Evolutionary conservation across 177 flowering plant genomes (phyloP).

Genomic region (Vitis hybrid): DNA sequence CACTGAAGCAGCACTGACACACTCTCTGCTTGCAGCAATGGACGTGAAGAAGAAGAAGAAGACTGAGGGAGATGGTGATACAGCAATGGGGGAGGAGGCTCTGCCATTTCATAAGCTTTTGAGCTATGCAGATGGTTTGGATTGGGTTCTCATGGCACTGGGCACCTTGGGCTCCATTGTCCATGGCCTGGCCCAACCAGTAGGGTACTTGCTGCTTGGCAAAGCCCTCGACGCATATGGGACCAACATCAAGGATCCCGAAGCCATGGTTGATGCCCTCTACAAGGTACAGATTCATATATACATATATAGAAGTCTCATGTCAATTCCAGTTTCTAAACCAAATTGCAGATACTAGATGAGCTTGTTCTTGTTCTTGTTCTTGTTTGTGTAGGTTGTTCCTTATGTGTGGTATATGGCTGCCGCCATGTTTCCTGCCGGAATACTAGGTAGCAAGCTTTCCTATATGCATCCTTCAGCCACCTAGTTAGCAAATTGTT

Average conservation of each 20-base stretch:
- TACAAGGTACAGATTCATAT: constrained; percentile 33
- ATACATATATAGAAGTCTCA: too few species aligned
- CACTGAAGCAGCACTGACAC: too few species aligned
- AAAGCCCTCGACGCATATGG: constrained; percentile 71
- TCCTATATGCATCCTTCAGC: neutral
- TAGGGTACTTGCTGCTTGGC: constrained; percentile 64
- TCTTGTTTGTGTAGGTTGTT: constrained; percentile 40
- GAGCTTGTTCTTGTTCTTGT: neutral
- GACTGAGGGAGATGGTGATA: too few species aligned
- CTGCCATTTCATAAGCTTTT: constrained; percentile 56
- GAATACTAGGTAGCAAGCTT: constrained; percentile 44
- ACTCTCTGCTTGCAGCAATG: too few species aligned
- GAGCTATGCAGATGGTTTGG: constrained; percentile 59
- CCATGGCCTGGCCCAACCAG: constrained; percentile 69
- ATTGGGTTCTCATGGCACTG: constrained; percentile 63
- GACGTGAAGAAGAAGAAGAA: too few species aligned
- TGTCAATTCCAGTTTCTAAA: too few species aligned
- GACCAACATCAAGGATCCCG: constrained; percentile 35
- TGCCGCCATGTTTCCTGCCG: constrained; percentile 64
- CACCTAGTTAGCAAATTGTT: too few species aligned
- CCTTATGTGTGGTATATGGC: constrained; percentile 75
- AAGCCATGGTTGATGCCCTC: constrained; percentile 62
- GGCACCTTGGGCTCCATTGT: constrained; percentile 62
- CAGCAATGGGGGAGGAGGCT: neutral
- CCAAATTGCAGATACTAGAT: neutral